These are phyloP conservation scores for Coniochaeta hoffmannii DNA, from an alignment of 2,329 filamentous ascomycete genomes.

Conservation along the genomic window DNA sequence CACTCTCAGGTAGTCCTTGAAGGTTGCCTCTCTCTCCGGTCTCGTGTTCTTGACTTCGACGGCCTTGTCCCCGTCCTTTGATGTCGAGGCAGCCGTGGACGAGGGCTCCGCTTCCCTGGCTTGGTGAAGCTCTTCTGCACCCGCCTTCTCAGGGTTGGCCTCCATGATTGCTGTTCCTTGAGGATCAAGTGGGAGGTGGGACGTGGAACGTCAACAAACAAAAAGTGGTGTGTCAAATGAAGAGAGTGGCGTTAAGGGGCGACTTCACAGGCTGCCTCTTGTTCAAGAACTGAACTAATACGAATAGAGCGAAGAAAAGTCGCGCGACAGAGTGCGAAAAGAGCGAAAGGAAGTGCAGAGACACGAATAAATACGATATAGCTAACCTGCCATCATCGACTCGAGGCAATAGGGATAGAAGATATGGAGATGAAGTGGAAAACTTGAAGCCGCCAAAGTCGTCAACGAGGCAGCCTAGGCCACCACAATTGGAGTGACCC, in stretches of 20 bases:
- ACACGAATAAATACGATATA: background rate
- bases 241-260: background rate
- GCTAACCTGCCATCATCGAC: background rate
- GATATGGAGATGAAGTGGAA: background rate
- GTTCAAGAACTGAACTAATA: no score
- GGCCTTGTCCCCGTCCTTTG: slow-evolving; percentile 15
- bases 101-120: background rate
- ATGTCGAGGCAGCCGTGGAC: background rate
- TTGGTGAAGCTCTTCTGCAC: background rate
- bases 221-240: no score
- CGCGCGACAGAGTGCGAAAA: background rate
- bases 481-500: background rate
- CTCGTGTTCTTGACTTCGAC: slow-evolving; percentile 26
- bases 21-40: slow-evolving; percentile 35
- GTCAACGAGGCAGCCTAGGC: background rate
- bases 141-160: background rate
- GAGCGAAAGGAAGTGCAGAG: background rate
- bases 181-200: no score
- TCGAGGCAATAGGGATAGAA: background rate
- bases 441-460: background rate
- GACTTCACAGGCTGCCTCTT: background rate
- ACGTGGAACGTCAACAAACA: no score
- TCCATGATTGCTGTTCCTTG: background rate
- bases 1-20: slow-evolving; percentile 42
- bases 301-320: background rate